These are phyloP conservation scores for Trichoderma pleuroti DNA, from an alignment of 2,329 filamentous ascomycete species.

Conservation along the genomic window DNA sequence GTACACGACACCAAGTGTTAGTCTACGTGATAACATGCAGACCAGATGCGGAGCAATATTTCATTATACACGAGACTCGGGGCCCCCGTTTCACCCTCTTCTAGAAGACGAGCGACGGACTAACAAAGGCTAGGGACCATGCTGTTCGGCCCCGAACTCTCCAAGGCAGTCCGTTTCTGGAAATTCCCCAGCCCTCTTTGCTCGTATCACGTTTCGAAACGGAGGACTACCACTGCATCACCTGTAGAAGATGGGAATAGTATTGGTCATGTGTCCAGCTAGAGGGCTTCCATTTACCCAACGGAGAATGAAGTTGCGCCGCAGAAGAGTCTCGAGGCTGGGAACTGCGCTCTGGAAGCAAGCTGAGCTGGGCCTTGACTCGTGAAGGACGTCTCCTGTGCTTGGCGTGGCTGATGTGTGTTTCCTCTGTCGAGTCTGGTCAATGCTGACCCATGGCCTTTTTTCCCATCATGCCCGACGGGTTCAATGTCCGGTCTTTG, in stretches of 20 bases:
- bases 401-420: not conserved
- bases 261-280: not conserved
- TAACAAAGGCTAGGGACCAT: not conserved
- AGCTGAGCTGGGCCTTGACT: conserved; percentile 1
- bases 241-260: not conserved
- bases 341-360: not conserved
- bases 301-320: not conserved
- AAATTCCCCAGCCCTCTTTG: not conserved
- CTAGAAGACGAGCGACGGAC: not conserved
- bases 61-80: not conserved
- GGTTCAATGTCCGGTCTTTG: not conserved
- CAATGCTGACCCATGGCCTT: not conserved
- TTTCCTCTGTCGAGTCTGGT: not conserved
- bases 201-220: conserved; percentile 10
- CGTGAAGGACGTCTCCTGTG: not conserved
- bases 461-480: not conserved
- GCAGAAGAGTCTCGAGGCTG: not conserved
- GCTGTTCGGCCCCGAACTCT: not conserved
- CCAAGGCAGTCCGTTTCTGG: not conserved
- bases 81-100: conserved; percentile 8
- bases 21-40: conserved; percentile 22
- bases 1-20: not conserved
- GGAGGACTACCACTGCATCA: not conserved
- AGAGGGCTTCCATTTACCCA: not conserved
- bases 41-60: not conserved